Evolutionary conservation across 2,329 filamentous ascomycete species (phyloP).

Genomic region (Dothiorella sarmentorum): DNA sequence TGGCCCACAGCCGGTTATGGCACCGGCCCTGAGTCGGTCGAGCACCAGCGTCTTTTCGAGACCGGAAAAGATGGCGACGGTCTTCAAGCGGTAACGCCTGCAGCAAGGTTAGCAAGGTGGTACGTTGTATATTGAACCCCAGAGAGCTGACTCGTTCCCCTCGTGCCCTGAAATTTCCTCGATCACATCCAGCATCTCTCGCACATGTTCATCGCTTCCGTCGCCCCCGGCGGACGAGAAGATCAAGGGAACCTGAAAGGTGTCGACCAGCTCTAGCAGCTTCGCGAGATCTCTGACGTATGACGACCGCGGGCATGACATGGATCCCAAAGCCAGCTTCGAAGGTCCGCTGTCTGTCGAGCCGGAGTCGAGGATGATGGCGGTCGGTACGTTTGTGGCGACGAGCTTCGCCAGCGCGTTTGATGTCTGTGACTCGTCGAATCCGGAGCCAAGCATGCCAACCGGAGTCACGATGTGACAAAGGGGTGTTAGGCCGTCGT

Average conservation of each 20-base stretch:
- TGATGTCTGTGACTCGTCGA: constrained; percentile 33
- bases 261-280: constrained; percentile 20
- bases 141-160: background rate
- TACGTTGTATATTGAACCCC: no score
- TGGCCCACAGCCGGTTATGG: background rate
- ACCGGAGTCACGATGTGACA: constrained; percentile 45
- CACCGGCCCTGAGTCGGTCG: background rate
- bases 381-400: constrained; percentile 22
- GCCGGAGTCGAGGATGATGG: constrained; percentile 28
- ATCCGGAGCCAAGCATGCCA: constrained; percentile 51
- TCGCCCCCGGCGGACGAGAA: constrained; percentile 27
- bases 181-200: constrained; percentile 21
- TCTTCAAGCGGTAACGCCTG: background rate
- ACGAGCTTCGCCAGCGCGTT: constrained; percentile 11
- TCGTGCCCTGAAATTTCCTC: background rate
- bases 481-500: background rate
- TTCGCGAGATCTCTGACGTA: constrained; percentile 26
- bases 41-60: background rate
- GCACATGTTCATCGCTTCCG: constrained; percentile 27
- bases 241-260: constrained; percentile 23
- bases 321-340: constrained; percentile 26
- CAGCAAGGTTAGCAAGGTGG: no score
- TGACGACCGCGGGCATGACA: constrained; percentile 21
- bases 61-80: background rate
- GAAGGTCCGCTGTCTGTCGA: constrained; percentile 27